Percentiles rank a stretch among this genome's conserved stretches.
phyloP scores from a whole-genome alignment of 2,329 filamentous ascomycete genomes.

The Sclerotinia sclerotiorum region DNA sequence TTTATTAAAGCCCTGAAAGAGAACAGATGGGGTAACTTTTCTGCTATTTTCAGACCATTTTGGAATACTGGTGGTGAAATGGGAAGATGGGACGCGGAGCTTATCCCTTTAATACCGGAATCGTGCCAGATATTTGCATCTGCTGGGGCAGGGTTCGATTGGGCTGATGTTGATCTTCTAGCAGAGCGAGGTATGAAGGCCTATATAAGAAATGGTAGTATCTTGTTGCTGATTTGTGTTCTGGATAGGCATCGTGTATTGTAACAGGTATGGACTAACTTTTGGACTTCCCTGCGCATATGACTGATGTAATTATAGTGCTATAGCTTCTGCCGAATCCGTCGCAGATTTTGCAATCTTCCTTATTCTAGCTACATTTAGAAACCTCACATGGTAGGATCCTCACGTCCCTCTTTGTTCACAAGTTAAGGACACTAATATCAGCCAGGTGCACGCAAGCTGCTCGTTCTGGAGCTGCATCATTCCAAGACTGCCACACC shows the following conservation, averaged over 20 bases:
- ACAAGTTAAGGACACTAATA: neutral
- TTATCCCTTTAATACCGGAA: conserved; percentile 54
- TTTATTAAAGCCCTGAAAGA: conserved; percentile 53
- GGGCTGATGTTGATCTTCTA: conserved; percentile 60
- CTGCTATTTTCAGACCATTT: conserved; percentile 55
- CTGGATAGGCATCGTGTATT: conserved; percentile 59
- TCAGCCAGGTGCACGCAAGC: conserved; percentile 35
- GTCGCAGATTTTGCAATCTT: conserved; percentile 71
- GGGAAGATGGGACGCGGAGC: conserved; percentile 60
- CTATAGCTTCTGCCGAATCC: conserved; percentile 67
- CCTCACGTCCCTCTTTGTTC: too few relatives aligned
- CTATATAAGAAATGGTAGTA: neutral
- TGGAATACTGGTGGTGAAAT: conserved; percentile 66
- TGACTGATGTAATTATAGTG: conserved; percentile 42
- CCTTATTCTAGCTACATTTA: conserved; percentile 68
- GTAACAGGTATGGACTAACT: conserved; percentile 51
- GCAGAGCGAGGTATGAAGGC: conserved; percentile 50
- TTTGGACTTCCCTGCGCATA: neutral
- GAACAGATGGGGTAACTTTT: conserved; percentile 55
- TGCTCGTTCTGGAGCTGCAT: conserved; percentile 29
- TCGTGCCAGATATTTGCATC: conserved; percentile 58
- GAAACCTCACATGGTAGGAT: conserved; percentile 60
- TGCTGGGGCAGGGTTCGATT: conserved; percentile 63
- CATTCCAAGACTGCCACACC: conserved; percentile 59
- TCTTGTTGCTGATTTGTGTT: neutral